A percentile compares a stretch with the other conserved stretches of the same genome.
These are phyloP conservation scores for Backusella macrospora DNA, from an alignment of 192 early-diverging fungal genomes.

Conservation along the genomic window DNA sequence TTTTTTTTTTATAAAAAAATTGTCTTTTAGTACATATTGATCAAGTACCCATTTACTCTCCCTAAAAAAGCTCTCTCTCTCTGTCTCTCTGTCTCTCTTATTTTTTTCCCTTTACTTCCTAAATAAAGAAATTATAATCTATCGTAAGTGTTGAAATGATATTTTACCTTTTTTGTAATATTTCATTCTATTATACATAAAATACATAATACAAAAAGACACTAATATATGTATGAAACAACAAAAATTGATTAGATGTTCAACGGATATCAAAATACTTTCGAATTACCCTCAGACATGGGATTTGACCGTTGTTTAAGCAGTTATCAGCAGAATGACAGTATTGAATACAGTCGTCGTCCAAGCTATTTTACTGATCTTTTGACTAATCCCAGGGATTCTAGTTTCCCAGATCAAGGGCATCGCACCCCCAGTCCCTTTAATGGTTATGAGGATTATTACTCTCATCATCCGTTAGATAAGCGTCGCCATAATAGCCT, in stretches of 20 bases:
- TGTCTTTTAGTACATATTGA: background rate
- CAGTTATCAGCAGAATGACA: conserved; percentile 18
- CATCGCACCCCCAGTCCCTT: conserved; percentile 29
- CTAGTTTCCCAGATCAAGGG: conserved; percentile 30
- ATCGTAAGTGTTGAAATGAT: conserved; percentile 3
- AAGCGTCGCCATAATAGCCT: conserved; percentile 24
- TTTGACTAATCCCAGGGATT: conserved; percentile 15
- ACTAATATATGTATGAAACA: background rate
- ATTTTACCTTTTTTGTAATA: conserved; percentile 13
- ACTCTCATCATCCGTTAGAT: conserved; percentile 5
- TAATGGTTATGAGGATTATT: conserved; percentile 22
- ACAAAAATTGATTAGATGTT: background rate
- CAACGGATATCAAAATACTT: conserved; percentile 13
- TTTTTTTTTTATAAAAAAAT: background rate
- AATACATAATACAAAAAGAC: background rate
- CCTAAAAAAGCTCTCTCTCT: background rate
- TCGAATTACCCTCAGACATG: conserved; percentile 15
- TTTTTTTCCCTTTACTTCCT: background rate
- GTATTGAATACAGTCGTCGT: conserved; percentile 26
- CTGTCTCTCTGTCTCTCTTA: background rate
- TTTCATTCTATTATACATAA: background rate
- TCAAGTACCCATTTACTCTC: conserved; percentile 17
- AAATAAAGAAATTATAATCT: conserved; percentile 6
- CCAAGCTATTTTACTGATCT: conserved; percentile 33
- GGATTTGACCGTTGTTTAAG: conserved; percentile 14